Conservation (phyloP, 768 basidiomycete genomes). For the Trametes cingulata region DNA sequence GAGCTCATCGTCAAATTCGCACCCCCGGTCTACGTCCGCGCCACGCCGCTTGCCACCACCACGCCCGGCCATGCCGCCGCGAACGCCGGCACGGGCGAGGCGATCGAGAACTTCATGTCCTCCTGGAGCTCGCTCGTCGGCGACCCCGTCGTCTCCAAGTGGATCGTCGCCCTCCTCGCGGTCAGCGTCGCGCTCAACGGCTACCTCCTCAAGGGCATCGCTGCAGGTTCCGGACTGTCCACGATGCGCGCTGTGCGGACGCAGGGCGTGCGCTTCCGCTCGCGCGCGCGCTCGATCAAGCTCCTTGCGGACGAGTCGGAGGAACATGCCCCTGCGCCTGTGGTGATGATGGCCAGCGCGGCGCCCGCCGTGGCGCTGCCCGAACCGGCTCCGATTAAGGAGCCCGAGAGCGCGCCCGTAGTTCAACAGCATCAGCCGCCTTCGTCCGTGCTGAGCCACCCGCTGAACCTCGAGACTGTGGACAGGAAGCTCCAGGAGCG, state of each 20-base stretch:
- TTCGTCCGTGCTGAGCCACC: constrained; percentile 27
- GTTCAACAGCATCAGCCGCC: background rate
- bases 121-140: constrained; percentile 90
- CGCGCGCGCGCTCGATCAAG: constrained; percentile 24
- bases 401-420: constrained; percentile 14
- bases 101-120: constrained; percentile 84
- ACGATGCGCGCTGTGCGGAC: constrained; percentile 24
- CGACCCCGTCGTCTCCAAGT: constrained; percentile 92
- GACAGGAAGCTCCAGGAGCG: constrained; percentile 50
- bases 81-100: constrained; percentile 43
- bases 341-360: constrained; percentile 21
- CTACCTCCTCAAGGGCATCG: constrained; percentile 86
- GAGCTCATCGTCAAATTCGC: constrained; percentile 58
- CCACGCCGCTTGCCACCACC: constrained; percentile 39
- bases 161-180: constrained; percentile 87
- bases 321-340: constrained; percentile 18
- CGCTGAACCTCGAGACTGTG: constrained; percentile 58
- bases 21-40: constrained; percentile 58
- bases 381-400: constrained; percentile 3
- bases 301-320: constrained; percentile 17
- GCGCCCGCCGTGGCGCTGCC: constrained; percentile 19
- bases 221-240: constrained; percentile 46
- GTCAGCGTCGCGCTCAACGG: constrained; percentile 90
- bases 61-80: constrained; percentile 20
- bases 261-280: constrained; percentile 30